Base-by-base conservation (phyloP, 2,329 filamentous ascomycete genomes). In the Fusarium beomiforme region DNA sequence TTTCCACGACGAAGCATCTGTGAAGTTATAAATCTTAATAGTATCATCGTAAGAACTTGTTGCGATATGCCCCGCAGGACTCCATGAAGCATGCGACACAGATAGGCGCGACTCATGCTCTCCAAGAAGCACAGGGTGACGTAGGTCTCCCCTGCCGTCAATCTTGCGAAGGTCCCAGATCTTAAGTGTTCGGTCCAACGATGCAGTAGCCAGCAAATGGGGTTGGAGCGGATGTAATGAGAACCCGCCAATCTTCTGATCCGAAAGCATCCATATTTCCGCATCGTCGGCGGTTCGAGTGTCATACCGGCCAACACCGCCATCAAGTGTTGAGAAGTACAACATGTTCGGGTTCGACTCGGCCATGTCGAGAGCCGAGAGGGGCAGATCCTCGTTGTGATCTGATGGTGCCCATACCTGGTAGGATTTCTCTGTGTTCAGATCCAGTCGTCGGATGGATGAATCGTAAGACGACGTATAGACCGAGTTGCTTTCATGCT, bases 211-310 rank as follows among this genome's bases (percentile, higher is more conserved):
- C 1, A 97, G 82, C 7, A 97, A 88, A 77, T 98, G 93, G 0
- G 94, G 91, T 5, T 94, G 88, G 0, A 91, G 80, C 0, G 96
- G 95, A 75, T 97, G 91, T 4, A 98, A 81, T 0, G 91, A 92
- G 80, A 98, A 98, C 1, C 96, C 96, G 21, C 96, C 96, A 58
- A 99, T 98, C 78, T 99, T 99, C 80, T 97, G 95, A 57, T 97
- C 94, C 0, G 91, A 92, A 0, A 98, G 84, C 12, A 89, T 86
- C 88, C 93, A 97, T 2, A 92, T 83, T 19, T 94, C 88, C 5
- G 89, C 85, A 10, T 82, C 82, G 0, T 86, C 80, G 0, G 85
- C 83, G 0, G 87, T 86, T 11, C 95, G 90, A 59, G 92, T 86
- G 76, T 99, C 96, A 76, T 96, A 90, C 2, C 92, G 90, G 0